phyloP scores from a whole-genome alignment of 2,329 filamentous ascomycete genomes.

The Claviceps sp. region DNA sequence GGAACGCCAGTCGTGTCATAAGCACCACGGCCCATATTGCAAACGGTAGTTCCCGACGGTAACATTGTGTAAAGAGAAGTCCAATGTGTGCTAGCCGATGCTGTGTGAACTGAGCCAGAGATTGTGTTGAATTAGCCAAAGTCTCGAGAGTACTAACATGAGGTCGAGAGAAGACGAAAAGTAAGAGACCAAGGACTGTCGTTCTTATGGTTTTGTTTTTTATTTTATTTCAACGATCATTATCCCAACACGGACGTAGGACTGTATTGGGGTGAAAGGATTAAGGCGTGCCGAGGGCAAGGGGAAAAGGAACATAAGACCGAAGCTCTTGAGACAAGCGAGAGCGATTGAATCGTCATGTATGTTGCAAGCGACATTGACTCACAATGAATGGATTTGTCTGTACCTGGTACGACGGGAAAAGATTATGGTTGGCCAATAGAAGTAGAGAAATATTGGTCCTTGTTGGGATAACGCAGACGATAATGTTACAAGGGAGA shows the following conservation, averaged over 20 bases:
- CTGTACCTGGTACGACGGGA: constrained; percentile 18
- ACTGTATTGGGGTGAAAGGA: not conserved
- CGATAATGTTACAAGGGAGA: constrained; percentile 7
- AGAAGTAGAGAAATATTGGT: not conserved
- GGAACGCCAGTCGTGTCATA: constrained; percentile 38
- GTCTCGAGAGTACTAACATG: not conserved
- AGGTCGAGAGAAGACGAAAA: too few species aligned
- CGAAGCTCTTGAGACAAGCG: constrained; percentile 7
- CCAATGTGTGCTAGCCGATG: constrained; percentile 1
- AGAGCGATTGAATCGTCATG: constrained; percentile 1
- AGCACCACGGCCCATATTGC: constrained; percentile 37
- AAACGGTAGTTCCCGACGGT: constrained; percentile 18
- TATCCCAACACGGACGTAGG: not conserved
- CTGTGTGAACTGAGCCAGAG: not conserved
- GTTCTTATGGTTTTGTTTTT: not conserved
- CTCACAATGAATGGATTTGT: constrained; percentile 18
- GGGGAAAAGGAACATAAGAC: not conserved
- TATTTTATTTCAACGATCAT: not conserved
- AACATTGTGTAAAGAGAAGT: constrained; percentile 21
- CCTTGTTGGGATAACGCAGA: constrained; percentile 6
- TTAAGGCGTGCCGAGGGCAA: not conserved
- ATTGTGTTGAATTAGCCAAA: not conserved
- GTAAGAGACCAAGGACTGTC: not conserved
- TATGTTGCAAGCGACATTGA: constrained; percentile 18
- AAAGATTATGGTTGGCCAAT: constrained; percentile 2